A percentile compares a stretch with the other conserved stretches of the same genome.
These are phyloP conservation scores for Vigna radiata DNA, from an alignment of 306 rosid genomes.

Conservation along the genomic window DNA sequence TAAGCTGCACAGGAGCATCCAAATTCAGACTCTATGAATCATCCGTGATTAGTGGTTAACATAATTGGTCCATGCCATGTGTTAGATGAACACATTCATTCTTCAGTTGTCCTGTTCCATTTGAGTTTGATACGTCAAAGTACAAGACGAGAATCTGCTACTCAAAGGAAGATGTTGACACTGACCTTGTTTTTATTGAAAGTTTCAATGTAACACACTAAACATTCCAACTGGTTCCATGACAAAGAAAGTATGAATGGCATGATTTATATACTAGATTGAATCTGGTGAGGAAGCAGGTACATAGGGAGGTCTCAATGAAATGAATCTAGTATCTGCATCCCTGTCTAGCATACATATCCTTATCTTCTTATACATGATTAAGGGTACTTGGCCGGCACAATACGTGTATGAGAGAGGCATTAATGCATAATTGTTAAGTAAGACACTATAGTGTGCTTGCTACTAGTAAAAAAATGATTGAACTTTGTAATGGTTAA, in stretches of 20 bases:
- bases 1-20: slow-evolving; percentile 32
- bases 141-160: slow-evolving; percentile 43
- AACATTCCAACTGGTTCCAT: slow-evolving; percentile 44
- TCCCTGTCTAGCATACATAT: slow-evolving; percentile 37
- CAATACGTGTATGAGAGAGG: slow-evolving; percentile 17
- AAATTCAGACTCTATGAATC: slow-evolving; percentile 40
- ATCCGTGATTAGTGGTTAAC: slow-evolving; percentile 50
- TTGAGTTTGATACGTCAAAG: slow-evolving; percentile 52
- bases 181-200: slow-evolving; percentile 59
- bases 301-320: slow-evolving; percentile 50
- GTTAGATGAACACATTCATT: slow-evolving; percentile 45
- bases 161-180: slow-evolving; percentile 68
- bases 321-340: slow-evolving; percentile 44
- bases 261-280: slow-evolving; percentile 41
- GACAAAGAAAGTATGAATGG: slow-evolving; percentile 46
- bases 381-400: slow-evolving; percentile 26
- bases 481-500: slow-evolving; percentile 11
- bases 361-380: slow-evolving; percentile 30
- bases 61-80: slow-evolving; percentile 48
- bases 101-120: slow-evolving; percentile 53
- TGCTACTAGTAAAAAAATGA: not conserved
- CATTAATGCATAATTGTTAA: slow-evolving; percentile 2
- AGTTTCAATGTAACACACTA: slow-evolving; percentile 58
- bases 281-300: slow-evolving; percentile 44
- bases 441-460: not conserved